Evolutionary conservation across 805 yeast genomes (phyloP).

Genomic region (Yamadazyma paraphyllophila): DNA sequence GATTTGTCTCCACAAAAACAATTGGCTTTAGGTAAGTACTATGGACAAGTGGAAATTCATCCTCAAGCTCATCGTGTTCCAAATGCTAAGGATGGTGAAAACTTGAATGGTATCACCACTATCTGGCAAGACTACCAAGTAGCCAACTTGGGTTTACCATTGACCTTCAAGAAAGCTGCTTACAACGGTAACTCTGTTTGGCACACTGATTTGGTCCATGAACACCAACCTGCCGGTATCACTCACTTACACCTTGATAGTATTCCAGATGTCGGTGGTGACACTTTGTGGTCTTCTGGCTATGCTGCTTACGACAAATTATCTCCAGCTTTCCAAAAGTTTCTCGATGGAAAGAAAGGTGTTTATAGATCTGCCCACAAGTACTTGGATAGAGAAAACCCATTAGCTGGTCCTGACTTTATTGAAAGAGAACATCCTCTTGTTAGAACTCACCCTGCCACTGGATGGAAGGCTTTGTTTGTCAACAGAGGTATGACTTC

Average conservation of each 20-base stretch:
- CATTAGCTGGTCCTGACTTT: constrained; percentile 46
- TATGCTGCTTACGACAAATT: constrained; percentile 57
- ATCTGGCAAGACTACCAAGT: constrained; percentile 41
- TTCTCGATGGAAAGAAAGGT: constrained; percentile 53
- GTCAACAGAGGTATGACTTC: constrained; percentile 52
- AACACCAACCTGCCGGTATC: constrained; percentile 35
- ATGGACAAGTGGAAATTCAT: constrained; percentile 30
- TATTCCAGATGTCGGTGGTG: constrained; percentile 52
- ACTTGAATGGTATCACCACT: constrained; percentile 33
- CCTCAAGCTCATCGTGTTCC: constrained; percentile 28
- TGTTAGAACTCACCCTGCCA: constrained; percentile 63
- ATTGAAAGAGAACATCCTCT: constrained; percentile 59
- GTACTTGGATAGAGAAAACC: constrained; percentile 43
- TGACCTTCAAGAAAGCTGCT: constrained; percentile 24
- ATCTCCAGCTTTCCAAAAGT: constrained; percentile 48
- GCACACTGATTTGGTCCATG: constrained; percentile 40
- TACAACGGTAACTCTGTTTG: constrained; percentile 25
- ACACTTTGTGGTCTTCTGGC: constrained; percentile 58
- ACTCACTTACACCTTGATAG: constrained; percentile 38
- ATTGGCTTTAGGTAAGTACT: constrained; percentile 26
- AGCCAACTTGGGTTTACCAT: constrained; percentile 24
- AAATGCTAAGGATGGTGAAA: constrained; percentile 12
- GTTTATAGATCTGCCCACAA: constrained; percentile 42
- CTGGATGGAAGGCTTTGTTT: constrained; percentile 59
- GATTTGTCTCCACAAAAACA: constrained; percentile 32